These are phyloP conservation scores for Porphyrellus cyaneotinctus DNA, from an alignment of 768 basidiomycete genomes.

Conservation along the genomic window DNA sequence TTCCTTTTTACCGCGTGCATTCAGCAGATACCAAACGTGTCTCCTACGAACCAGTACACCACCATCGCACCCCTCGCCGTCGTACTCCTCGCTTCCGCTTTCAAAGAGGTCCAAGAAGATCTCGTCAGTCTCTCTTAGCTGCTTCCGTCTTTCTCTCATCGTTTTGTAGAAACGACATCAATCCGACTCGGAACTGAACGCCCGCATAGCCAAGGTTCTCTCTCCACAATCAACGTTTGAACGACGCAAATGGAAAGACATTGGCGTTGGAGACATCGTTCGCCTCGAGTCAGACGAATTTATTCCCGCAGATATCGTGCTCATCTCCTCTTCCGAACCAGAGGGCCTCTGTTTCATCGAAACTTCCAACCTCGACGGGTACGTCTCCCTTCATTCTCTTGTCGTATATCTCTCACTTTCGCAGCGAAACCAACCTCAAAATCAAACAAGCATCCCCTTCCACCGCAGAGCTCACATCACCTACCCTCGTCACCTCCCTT, in stretches of 20 bases:
- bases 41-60: slow-evolving; percentile 92
- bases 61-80: slow-evolving; percentile 88
- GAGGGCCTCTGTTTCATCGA: slow-evolving; percentile 98
- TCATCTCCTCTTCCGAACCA: slow-evolving; percentile 88
- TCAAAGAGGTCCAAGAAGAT: slow-evolving; percentile 96
- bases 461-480: slow-evolving; percentile 74
- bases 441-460: slow-evolving; percentile 93
- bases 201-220: slow-evolving; percentile 75
- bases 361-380: slow-evolving; percentile 97
- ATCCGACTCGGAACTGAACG: slow-evolving; percentile 88
- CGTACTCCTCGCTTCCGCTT: slow-evolving; percentile 88
- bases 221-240: slow-evolving; percentile 59
- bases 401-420: background rate
- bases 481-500: slow-evolving; percentile 65
- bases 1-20: slow-evolving; percentile 97
- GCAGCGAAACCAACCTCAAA: slow-evolving; percentile 95
- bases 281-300: slow-evolving; percentile 89
- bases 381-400: slow-evolving; percentile 13
- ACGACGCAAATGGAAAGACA: slow-evolving; percentile 81
- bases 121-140: slow-evolving; percentile 36
- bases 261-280: slow-evolving; percentile 88
- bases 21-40: slow-evolving; percentile 97
- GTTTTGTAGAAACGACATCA: slow-evolving; percentile 85
- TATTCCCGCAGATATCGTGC: slow-evolving; percentile 91
- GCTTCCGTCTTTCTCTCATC: background rate